These are phyloP conservation scores for Lentinula aciculospora DNA, from an alignment of 768 basidiomycete genomes.

Conservation along the genomic window DNA sequence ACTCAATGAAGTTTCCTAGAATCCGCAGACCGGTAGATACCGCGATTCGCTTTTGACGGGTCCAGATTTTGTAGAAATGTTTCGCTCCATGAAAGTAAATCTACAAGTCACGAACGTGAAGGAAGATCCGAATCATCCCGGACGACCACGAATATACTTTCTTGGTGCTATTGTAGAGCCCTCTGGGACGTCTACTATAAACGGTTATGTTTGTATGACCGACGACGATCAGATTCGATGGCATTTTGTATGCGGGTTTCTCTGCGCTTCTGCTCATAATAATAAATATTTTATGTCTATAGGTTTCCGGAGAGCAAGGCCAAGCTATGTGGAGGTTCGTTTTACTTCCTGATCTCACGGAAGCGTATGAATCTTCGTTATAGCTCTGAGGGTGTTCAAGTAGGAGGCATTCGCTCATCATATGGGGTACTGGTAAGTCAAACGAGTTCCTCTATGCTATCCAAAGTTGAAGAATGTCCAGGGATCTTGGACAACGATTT, in stretches of 20 bases:
- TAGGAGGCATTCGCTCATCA: slow-evolving; percentile 54
- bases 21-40: slow-evolving; percentile 24
- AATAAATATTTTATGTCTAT: slow-evolving; percentile 4
- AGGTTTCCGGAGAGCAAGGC: slow-evolving; percentile 48
- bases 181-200: slow-evolving; percentile 35
- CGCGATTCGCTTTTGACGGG: slow-evolving; percentile 46
- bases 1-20: slow-evolving; percentile 12
- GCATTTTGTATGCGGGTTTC: slow-evolving; percentile 48
- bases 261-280: not conserved
- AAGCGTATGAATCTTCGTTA: slow-evolving; percentile 4
- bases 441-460: not conserved
- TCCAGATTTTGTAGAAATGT: slow-evolving; percentile 45
- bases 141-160: slow-evolving; percentile 48
- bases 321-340: slow-evolving; percentile 54
- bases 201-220: slow-evolving; percentile 50
- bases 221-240: slow-evolving; percentile 54
- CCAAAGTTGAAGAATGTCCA: not conserved
- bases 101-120: slow-evolving; percentile 35
- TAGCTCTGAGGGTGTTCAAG: slow-evolving; percentile 58
- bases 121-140: slow-evolving; percentile 41
- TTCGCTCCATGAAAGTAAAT: slow-evolving; percentile 41
- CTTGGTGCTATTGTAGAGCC: slow-evolving; percentile 43
- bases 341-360: slow-evolving; percentile 8
- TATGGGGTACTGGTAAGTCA: slow-evolving; percentile 54
- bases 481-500: slow-evolving; percentile 38